Conservation (phyloP, 78 protist genomes). For the Tieghemostelium lacteum region DNA sequence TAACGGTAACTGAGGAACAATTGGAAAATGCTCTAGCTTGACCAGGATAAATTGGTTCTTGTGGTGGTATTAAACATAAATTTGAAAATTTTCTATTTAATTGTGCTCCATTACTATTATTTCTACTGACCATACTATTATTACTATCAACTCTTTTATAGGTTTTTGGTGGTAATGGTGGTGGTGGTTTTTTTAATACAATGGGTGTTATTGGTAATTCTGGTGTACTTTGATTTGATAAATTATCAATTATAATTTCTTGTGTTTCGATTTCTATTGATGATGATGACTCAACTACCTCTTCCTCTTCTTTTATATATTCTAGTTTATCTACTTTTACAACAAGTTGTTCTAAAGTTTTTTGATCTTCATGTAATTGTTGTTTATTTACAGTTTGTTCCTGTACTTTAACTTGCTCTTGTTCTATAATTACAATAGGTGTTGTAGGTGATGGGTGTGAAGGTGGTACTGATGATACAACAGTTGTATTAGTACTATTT, state of each 20-base stretch:
- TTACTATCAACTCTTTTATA: not conserved
- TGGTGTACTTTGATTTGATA: constrained; percentile 6
- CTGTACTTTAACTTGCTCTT: not conserved
- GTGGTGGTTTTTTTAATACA: not conserved
- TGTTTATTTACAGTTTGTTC: not conserved
- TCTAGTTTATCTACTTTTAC: constrained; percentile 2
- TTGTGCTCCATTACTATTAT: constrained; percentile 4
- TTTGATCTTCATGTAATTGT: constrained; percentile 17
- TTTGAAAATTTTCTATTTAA: not conserved
- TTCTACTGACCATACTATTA: not conserved
- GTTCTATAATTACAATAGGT: not conserved
- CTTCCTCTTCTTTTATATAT: not conserved
- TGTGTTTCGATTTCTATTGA: not conserved
- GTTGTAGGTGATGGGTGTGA: not conserved
- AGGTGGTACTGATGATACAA: constrained; percentile 12
- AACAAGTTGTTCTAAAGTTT: not conserved
- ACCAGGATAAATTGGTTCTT: constrained; percentile 31
- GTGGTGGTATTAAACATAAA: not conserved
- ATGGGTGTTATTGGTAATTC: not conserved
- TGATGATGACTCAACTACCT: too few relatives aligned
- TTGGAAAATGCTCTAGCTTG: too few relatives aligned
- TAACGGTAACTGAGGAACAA: too few relatives aligned
- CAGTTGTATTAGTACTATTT: too few relatives aligned
- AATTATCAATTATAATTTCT: not conserved
- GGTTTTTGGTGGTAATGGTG: constrained; percentile 51